Evolutionary conservation across 2,329 filamentous ascomycete species (phyloP).

Genomic region (Diaporthe citriasiana): DNA sequence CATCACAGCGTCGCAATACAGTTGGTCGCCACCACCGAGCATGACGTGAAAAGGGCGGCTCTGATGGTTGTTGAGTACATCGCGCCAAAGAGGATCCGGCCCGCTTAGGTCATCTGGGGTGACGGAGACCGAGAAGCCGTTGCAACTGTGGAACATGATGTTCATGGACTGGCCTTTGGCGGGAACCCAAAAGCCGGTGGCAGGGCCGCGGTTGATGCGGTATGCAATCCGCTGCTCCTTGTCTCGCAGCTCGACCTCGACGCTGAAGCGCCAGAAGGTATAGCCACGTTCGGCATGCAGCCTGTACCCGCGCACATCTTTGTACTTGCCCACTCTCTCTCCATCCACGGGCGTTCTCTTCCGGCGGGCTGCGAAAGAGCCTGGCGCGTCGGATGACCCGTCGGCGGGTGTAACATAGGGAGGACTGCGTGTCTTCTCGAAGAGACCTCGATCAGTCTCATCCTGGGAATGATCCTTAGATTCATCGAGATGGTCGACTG

Average conservation of each 20-base stretch:
- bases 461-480: constrained; percentile 82
- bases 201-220: constrained; percentile 91
- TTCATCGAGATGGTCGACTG: constrained; percentile 88
- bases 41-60: constrained; percentile 96
- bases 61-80: constrained; percentile 93
- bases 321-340: constrained; percentile 84
- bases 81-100: constrained; percentile 96
- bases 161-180: constrained; percentile 90
- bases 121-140: constrained; percentile 89
- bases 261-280: constrained; percentile 97
- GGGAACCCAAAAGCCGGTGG: constrained; percentile 95
- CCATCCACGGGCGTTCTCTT: constrained; percentile 75
- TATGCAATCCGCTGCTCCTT: constrained; percentile 91
- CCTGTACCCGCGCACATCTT: constrained; percentile 84
- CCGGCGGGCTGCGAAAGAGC: constrained; percentile 67
- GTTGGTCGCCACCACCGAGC: constrained; percentile 96
- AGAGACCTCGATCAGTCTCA: constrained; percentile 87
- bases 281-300: constrained; percentile 88
- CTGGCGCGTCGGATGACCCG: constrained; percentile 63
- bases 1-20: constrained; percentile 92
- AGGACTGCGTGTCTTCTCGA: constrained; percentile 74
- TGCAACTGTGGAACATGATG: constrained; percentile 98
- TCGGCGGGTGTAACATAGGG: constrained; percentile 60
- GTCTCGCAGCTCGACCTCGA: constrained; percentile 87
- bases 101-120: constrained; percentile 87